phyloP scores from a whole-genome alignment of 2,329 filamentous ascomycete genomes.

The Dactylellina leptospora region DNA sequence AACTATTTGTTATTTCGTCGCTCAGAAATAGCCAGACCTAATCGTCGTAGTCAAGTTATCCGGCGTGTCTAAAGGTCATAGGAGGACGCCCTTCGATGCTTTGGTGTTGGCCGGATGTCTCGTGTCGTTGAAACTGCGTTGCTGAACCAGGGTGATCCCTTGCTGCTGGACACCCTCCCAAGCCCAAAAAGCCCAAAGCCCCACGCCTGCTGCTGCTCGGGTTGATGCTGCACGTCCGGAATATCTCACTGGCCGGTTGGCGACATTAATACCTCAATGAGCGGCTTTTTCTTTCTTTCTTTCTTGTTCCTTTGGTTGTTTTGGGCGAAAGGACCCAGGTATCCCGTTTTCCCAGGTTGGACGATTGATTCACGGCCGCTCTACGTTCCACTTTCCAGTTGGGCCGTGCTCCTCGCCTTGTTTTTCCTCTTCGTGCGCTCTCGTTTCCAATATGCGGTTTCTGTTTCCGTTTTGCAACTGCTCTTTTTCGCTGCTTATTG shows the following conservation, averaged over 20 bases:
- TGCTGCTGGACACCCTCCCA: too few species aligned
- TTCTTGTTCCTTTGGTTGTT: background rate
- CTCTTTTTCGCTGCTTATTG: background rate
- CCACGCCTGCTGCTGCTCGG: conserved; percentile 22
- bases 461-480: background rate
- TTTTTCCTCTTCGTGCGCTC: conserved; percentile 14
- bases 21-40: background rate
- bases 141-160: conserved; percentile 43
- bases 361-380: background rate
- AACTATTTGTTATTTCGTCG: background rate
- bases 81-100: conserved; percentile 20
- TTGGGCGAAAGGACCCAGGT: background rate
- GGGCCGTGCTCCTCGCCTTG: conserved; percentile 32
- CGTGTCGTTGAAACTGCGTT: conserved; percentile 53
- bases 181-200: conserved; percentile 29
- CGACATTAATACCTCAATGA: conserved; percentile 53
- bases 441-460: background rate
- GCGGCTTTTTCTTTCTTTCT: conserved; percentile 29
- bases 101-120: conserved; percentile 39
- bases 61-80: conserved; percentile 43
- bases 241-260: conserved; percentile 52
- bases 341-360: background rate
- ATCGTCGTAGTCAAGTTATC: background rate
- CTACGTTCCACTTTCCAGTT: conserved; percentile 45
- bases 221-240: conserved; percentile 42